A percentile compares a stretch with the other conserved stretches of the same genome.
phyloP scores from a whole-genome alignment of 257 asterid genomes.

The Solanum medicagineum region DNA sequence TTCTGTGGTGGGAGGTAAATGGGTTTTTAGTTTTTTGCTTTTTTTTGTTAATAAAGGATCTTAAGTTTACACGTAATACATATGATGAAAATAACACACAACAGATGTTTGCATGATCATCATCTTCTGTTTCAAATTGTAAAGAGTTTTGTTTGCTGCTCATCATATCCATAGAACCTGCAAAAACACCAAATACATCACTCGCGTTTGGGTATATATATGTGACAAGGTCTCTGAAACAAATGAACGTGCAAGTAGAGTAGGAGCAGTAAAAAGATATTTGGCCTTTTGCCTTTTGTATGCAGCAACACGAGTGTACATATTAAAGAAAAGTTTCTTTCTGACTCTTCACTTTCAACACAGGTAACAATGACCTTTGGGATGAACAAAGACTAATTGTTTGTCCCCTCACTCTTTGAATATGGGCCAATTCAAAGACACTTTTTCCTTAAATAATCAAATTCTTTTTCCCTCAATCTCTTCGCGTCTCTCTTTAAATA shows the following conservation, averaged over 20 bases:
- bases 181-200: background rate
- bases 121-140: background rate
- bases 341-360: slow-evolving; percentile 3
- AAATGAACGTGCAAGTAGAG: background rate
- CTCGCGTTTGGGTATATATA: background rate
- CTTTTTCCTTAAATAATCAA: background rate
- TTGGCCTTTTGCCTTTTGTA: background rate
- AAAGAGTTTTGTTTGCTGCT: background rate
- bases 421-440: slow-evolving; percentile 16
- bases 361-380: slow-evolving; percentile 12
- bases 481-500: background rate
- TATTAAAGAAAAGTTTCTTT: background rate
- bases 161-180: background rate
- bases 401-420: slow-evolving; percentile 17
- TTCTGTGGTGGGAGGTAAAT: too few relatives aligned
- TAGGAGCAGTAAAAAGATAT: background rate
- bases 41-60: background rate
- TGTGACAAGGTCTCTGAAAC: background rate
- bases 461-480: background rate
- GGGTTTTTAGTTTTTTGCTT: background rate
- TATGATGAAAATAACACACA: background rate
- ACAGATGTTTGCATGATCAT: background rate
- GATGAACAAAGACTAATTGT: slow-evolving; percentile 15
- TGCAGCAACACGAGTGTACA: background rate
- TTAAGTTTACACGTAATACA: background rate